Evolutionary conservation across 352 stramenopile genomes (phyloP), one percentile per base, ranked within the genome.

Genomic region (Pythium phragmitis): DNA sequence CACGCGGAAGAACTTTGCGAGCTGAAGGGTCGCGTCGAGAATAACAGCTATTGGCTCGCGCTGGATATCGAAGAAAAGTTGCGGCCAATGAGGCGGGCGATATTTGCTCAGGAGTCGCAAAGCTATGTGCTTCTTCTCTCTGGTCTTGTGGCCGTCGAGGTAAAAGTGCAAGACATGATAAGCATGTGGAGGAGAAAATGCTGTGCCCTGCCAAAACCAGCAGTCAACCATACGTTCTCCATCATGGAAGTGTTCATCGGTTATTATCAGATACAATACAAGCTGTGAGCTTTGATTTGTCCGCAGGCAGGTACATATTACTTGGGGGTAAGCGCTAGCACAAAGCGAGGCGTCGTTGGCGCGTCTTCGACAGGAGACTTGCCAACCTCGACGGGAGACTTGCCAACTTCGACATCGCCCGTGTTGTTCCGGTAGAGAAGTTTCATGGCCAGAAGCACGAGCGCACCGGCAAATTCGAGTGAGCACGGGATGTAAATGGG

Each of bases 401-500:
- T 9, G 17, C 26, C 46, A n/a, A 1, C 19, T 14, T 34, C 26
- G 12, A 34, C 19, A 7, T 52, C 46, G 26, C 19, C 17, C 11
- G 12, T 33, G 46, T 16, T 28, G 9, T 52, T 52, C 2, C 26
- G 68, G 63, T 80, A 83, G 60, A 74, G 68, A 11, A 77, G 26
- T 46, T 85, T 85, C 67, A 83, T 73, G 47, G 30, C 51, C 48
- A 87, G 64, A 26, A 80, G 39, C 23, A 69, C 23, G 36, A 82
- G n/a, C 12, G 46, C 70, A 1, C 67, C 69, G 28, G 74, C 4
- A 12, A 79, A 49, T 51, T 82, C 77, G 30, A 85, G 59, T n/a
- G 65, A 61, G 12, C 69, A 67, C 14, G 73, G 74, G 19, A 85
- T 77, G 71, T 78, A 85, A 53, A 85, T 79, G 6, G 74, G 77